These are phyloP conservation scores for Beauveria sp. DNA, from an alignment of 2,329 filamentous ascomycete species.

Conservation along the genomic window DNA sequence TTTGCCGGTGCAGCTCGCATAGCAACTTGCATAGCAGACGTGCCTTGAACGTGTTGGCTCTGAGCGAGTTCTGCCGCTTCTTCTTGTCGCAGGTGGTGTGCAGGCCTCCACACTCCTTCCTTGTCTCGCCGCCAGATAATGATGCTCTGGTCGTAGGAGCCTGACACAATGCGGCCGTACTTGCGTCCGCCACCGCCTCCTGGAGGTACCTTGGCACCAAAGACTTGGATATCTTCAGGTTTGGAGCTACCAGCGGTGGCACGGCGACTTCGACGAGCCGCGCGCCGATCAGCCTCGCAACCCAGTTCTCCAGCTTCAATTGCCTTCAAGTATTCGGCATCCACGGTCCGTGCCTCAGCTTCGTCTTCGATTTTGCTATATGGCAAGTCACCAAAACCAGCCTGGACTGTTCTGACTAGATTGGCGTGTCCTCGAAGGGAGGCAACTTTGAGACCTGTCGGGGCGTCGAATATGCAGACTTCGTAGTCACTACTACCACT, in stretches of 20 bases:
- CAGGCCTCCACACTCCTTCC: conserved; percentile 76
- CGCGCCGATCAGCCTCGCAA: conserved; percentile 24
- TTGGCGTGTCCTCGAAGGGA: conserved; percentile 75
- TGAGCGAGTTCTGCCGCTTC: conserved; percentile 52
- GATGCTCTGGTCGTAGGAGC: conserved; percentile 91
- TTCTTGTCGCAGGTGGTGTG: conserved; percentile 68
- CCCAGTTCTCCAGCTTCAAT: conserved; percentile 43
- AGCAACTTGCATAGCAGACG: background rate
- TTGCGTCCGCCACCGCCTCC: conserved; percentile 83
- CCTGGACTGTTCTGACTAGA: conserved; percentile 93
- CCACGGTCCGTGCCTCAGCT: conserved; percentile 63
- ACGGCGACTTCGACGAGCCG: conserved; percentile 30
- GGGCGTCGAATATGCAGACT: conserved; percentile 87
- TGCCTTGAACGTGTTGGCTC: background rate
- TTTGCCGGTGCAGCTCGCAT: background rate
- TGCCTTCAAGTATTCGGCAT: conserved; percentile 62
- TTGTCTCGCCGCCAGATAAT: conserved; percentile 88
- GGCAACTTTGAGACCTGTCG: conserved; percentile 80
- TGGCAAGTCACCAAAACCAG: conserved; percentile 83
- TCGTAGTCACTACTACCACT: conserved; percentile 95
- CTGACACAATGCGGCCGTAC: conserved; percentile 92
- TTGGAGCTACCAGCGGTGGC: conserved; percentile 66
- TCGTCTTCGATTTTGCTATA: conserved; percentile 70
- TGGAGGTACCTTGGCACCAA: conserved; percentile 81
- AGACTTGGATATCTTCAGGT: conserved; percentile 70